Base-by-base conservation (phyloP, 2,329 filamentous ascomycete genomes). In the Alternaria arborescens region DNA sequence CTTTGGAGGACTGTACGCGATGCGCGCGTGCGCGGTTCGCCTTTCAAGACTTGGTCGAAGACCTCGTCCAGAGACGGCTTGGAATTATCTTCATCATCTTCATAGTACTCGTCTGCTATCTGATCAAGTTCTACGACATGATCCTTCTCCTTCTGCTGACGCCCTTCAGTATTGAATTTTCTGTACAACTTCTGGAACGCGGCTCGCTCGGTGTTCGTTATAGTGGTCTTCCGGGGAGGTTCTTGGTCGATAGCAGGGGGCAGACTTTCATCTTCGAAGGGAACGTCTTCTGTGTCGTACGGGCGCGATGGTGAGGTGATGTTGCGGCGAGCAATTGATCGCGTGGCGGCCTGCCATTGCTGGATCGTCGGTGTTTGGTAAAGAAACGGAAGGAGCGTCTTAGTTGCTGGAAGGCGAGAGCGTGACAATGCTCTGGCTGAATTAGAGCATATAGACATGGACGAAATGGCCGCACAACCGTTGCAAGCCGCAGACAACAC, bases 361-460 rank as follows among this genome's bases (percentile, higher is more conserved):
- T 82, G 78, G 32, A 90, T 83, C 0, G 90, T 92, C 60, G 85
- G 82, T 5, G 91, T 93, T 66, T 91, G 89, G 72, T 92, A 93
- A 7, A 93, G 82, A 58, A 93, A 93, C 0, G 89, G 88, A 5
- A 88, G 78, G 14, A 88, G 77, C 7, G 86, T 84, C 59, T 68
- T 74, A 7, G 69, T 46, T 14, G 61, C 53, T 82, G 51, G 61
- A 61, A 55, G 61, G 55, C 57, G 73, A 62, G 60, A 75, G 66
- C 68, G 78, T 69, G 65, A 73, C 52, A 68, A 70, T 69, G 68
- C 71, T 74, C 70, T 76, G 66, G 72, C 32, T 20, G 73, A 68
- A 53, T 58, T 69, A 26, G 67, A 71, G 58, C 70, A 75, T 65
- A 68, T 60, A 71, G 75, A 75, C 75, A 77, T 77, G 47, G 67